Evolutionary conservation across 345 rosid species (phyloP).

Genomic region (Alliaria petiolata): DNA sequence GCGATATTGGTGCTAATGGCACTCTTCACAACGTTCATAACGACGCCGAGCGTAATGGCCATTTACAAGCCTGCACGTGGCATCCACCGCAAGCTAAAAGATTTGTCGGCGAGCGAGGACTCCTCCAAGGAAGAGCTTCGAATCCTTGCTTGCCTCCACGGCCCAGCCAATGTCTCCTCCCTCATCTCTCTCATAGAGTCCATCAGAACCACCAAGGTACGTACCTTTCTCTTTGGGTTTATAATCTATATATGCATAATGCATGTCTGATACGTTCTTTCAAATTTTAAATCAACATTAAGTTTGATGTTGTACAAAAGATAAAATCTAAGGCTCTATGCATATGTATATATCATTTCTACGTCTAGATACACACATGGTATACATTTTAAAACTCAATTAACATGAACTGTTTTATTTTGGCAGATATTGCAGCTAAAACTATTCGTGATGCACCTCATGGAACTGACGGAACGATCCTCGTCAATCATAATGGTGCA

Average conservation of each 20-base stretch:
- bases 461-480: conserved; percentile 75
- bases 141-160: conserved; percentile 66
- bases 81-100: conserved; percentile 49
- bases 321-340: too few species aligned
- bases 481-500: conserved; percentile 78
- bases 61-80: conserved; percentile 60
- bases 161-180: conserved; percentile 59
- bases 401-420: background rate
- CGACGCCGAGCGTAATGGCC: conserved; percentile 73
- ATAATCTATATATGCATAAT: too few species aligned
- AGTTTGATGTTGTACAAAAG: too few species aligned
- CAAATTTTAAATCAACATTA: too few species aligned
- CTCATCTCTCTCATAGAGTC: conserved; percentile 65
- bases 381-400: too few species aligned
- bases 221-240: background rate
- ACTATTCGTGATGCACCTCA: conserved; percentile 70
- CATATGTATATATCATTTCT: too few species aligned
- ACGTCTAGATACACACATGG: too few species aligned
- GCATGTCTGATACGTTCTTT: too few species aligned
- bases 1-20: conserved; percentile 85
- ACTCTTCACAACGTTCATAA: conserved; percentile 80
- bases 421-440: conserved; percentile 39
- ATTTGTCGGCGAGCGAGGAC: conserved; percentile 34
- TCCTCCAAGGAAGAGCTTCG: conserved; percentile 48
- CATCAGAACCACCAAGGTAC: conserved; percentile 53